A percentile compares a stretch with the other conserved stretches of the same genome.
These are phyloP conservation scores for Ormosia emarginata DNA, from an alignment of 306 rosid genomes.

Conservation along the genomic window DNA sequence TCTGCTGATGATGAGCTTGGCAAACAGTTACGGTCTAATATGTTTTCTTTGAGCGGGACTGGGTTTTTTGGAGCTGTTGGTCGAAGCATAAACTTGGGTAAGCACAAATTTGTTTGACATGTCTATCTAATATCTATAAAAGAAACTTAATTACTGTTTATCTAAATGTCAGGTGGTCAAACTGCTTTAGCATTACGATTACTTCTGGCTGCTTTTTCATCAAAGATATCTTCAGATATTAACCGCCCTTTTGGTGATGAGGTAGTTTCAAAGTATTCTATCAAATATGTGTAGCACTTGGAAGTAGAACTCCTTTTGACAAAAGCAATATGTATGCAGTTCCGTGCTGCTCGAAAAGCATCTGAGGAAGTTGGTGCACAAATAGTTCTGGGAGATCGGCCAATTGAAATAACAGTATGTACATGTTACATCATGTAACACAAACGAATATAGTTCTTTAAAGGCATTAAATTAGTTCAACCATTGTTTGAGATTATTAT, in stretches of 20 bases:
- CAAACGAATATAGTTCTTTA: not conserved
- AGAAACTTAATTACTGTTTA: not conserved
- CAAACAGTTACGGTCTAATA: constrained; percentile 57
- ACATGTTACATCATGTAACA: constrained; percentile 5
- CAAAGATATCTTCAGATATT: constrained; percentile 73
- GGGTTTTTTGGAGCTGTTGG: constrained; percentile 85
- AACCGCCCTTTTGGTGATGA: constrained; percentile 88
- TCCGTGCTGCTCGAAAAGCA: constrained; percentile 80
- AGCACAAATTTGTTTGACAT: not conserved
- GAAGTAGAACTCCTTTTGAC: not conserved
- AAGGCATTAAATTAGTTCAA: not conserved
- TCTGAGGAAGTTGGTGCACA: constrained; percentile 90
- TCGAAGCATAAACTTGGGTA: constrained; percentile 91
- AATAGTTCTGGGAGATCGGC: constrained; percentile 86
- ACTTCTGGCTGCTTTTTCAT: constrained; percentile 82
- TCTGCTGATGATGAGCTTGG: constrained; percentile 45
- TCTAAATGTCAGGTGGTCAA: constrained; percentile 69
- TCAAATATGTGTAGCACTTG: not conserved
- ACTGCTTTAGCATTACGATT: constrained; percentile 83
- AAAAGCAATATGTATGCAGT: constrained; percentile 37
- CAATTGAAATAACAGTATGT: constrained; percentile 92
- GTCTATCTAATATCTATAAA: not conserved
- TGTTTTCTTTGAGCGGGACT: constrained; percentile 82
- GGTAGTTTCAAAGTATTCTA: constrained; percentile 38
- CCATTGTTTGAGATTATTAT: not conserved